Base-by-base conservation (phyloP, 257 asterid genomes). In the Galeopsis tetrahit region DNA sequence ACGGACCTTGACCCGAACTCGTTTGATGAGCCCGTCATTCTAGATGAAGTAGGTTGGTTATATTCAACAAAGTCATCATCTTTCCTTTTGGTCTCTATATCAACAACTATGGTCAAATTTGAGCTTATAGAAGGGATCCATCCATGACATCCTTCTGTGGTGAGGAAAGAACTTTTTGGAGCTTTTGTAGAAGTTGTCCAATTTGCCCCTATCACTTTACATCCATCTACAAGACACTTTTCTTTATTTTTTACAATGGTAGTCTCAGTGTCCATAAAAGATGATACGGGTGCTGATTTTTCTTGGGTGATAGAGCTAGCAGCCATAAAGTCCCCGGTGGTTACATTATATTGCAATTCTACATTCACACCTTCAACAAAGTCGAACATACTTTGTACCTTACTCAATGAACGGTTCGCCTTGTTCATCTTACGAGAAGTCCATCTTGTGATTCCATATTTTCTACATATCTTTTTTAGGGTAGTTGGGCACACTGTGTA, bases 341-440 rank as follows among this genome's bases (percentile, higher is more conserved):
- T 52, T 28, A 90, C 81, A 79, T 91, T 88, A 67, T 83, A 87
- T 78, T 79, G 82, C 35, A 89, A 57, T 71, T 85, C 88, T 57
- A 90, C 89, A 76, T 82, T 88, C 28, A 87, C 79, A 9, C 97
- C 94, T 40, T 87, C 89, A 67, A 86, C 97, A 35, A 95, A 87
- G 76, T 89, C 83, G 10, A 91, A 83, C 65, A 87, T 88, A 10
- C 85, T 83, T 42, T 77, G 90, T 44, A 91, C 82, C 72, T 89
- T 91, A 70, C 71, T 82, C 48, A 91, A 69, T 55, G 97, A 89
- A 28, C 91, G 89, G 72, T 85, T 86, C 32, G 85, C 96, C 80
- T 89, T 91, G 56, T 84, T 87, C 70, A 91, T 89, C 78, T 87
- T 87, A 66, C 95, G 88, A 52, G 91, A 91, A 69, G 97, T 96